Percentiles rank a stretch among this genome's conserved stretches.
Conservation (phyloP, 2,329 filamentous ascomycete genomes). For the Fusarium sp. region DNA sequence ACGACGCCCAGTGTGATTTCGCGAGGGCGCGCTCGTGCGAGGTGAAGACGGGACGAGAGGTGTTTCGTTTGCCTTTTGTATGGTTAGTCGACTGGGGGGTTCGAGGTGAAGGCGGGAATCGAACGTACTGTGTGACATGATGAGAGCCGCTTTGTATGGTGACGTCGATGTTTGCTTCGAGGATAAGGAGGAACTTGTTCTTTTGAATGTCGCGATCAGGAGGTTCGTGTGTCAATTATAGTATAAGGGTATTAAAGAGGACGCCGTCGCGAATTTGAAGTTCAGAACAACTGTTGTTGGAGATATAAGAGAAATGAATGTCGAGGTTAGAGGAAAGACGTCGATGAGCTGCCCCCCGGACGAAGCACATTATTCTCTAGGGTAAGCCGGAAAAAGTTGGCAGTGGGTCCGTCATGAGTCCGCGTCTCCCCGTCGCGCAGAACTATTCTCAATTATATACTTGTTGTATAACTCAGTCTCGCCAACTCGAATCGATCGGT, state of each 20-base stretch:
- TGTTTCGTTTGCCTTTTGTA: constrained; percentile 83
- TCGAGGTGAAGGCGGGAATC: not conserved
- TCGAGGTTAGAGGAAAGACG: not conserved
- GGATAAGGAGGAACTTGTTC: not conserved
- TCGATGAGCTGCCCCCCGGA: not conserved
- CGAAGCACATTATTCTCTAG: constrained; percentile 10
- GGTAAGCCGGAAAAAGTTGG: constrained; percentile 26
- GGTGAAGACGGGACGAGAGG: constrained; percentile 92
- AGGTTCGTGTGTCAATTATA: not conserved
- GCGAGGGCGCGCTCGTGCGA: constrained; percentile 88
- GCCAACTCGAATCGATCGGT: not conserved
- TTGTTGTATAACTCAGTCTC: constrained; percentile 1
- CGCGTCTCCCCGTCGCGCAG: constrained; percentile 25
- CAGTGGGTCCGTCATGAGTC: constrained; percentile 29
- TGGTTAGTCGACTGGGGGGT: not conserved
- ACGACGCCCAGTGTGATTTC: constrained; percentile 83
- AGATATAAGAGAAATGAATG: not conserved
- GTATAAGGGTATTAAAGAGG: not conserved
- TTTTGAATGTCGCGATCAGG: not conserved
- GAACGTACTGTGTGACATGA: constrained; percentile 60
- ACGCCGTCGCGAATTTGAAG: not conserved
- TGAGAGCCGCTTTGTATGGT: constrained; percentile 19
- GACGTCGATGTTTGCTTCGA: constrained; percentile 11
- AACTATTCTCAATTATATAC: constrained; percentile 15
- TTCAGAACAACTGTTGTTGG: not conserved